These are phyloP conservation scores for Recurvomyces mirabilis DNA, from an alignment of 495 filamentous ascomycete species.

Conservation along the genomic window DNA sequence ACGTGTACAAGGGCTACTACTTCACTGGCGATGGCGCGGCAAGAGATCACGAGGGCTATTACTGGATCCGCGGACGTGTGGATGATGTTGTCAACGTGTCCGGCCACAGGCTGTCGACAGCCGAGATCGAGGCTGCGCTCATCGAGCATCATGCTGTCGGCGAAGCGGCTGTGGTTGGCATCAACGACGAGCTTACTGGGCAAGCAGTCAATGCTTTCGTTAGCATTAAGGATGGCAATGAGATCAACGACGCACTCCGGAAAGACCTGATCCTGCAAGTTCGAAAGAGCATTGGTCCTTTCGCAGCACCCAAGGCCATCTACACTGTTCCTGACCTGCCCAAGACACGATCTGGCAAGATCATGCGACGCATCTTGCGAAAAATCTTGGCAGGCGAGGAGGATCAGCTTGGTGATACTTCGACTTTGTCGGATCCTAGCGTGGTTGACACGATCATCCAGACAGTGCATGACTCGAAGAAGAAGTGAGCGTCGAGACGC, in stretches of 20 bases:
- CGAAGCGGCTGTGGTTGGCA: slow-evolving; percentile 91
- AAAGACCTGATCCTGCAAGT: slow-evolving; percentile 94
- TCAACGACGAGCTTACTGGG: slow-evolving; percentile 84
- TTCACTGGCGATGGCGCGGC: slow-evolving; percentile 98
- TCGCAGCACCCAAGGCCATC: slow-evolving; percentile 89
- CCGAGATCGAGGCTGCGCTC: slow-evolving; percentile 93
- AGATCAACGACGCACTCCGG: slow-evolving; percentile 65
- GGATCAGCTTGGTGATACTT: slow-evolving; percentile 86
- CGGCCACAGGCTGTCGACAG: slow-evolving; percentile 90
- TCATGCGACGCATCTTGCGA: slow-evolving; percentile 92
- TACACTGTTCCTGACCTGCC: slow-evolving; percentile 84
- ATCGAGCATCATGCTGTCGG: slow-evolving; percentile 83
- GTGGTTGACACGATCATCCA: slow-evolving; percentile 84
- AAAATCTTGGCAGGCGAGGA: slow-evolving; percentile 97
- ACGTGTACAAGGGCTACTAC: slow-evolving; percentile 97
- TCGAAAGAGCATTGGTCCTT: slow-evolving; percentile 91
- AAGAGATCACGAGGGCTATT: slow-evolving; percentile 96
- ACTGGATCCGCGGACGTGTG: slow-evolving; percentile 98
- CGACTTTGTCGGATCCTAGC: slow-evolving; percentile 81
- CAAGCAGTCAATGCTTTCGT: slow-evolving; percentile 98
- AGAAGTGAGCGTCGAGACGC: not conserved
- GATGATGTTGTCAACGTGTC: slow-evolving; percentile 98
- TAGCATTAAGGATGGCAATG: slow-evolving; percentile 75
- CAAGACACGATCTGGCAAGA: slow-evolving; percentile 96
- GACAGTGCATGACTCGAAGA: slow-evolving; percentile 48